These are phyloP conservation scores for Lactuca sativa DNA, from an alignment of 129 eudicot species.

Conservation along the genomic window DNA sequence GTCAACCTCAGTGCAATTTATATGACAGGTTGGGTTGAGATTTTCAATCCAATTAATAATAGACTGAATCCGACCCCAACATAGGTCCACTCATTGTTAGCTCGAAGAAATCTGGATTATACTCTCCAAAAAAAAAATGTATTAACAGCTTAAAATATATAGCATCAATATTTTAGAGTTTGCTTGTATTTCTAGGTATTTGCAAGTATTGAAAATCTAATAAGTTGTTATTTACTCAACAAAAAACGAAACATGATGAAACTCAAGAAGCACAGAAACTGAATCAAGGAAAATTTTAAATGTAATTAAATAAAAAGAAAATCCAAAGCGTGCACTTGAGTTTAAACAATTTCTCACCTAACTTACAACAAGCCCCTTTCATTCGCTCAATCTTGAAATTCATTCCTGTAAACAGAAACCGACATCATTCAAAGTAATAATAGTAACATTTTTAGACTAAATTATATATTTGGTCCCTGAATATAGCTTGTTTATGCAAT, in stretches of 20 bases:
- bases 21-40: no score
- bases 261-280: constrained; percentile 5
- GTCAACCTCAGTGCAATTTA: no score
- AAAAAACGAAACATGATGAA: not conserved
- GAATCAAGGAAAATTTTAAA: not conserved
- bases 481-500: not conserved
- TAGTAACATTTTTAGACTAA: not conserved
- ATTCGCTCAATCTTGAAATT: constrained; percentile 15
- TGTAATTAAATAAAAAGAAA: constrained; percentile 5
- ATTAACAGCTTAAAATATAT: no score
- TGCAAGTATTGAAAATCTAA: not conserved
- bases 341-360: constrained; percentile 13
- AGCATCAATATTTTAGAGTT: no score
- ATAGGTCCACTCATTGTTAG: no score
- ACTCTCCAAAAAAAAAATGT: no score
- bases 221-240: not conserved
- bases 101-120: no score
- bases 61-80: no score
- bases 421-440: not conserved
- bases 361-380: constrained; percentile 5
- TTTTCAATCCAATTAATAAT: no score
- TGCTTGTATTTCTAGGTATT: not conserved
- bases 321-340: constrained; percentile 14
- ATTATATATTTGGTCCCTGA: not conserved
- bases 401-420: constrained; percentile 24